These are phyloP conservation scores for Vanrija sp. DNA, from an alignment of 1,284 basidiomycete genomes.

Conservation along the genomic window DNA sequence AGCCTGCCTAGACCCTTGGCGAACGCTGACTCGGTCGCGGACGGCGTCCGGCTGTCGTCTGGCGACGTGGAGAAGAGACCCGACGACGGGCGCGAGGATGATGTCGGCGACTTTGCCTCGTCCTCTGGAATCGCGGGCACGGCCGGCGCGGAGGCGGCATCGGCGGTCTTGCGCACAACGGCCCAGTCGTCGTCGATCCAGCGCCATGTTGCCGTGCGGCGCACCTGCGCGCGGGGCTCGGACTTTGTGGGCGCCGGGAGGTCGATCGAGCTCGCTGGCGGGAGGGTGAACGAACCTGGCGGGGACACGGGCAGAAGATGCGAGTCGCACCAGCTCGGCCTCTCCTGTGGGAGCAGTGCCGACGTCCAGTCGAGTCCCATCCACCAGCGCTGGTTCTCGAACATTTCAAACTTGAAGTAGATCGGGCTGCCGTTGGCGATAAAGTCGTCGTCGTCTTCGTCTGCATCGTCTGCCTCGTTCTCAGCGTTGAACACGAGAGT, in stretches of 20 bases:
- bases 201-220: slow-evolving; percentile 70
- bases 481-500: slow-evolving; percentile 24
- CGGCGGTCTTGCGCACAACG: slow-evolving; percentile 46
- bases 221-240: slow-evolving; percentile 51
- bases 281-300: slow-evolving; percentile 47
- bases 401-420: slow-evolving; percentile 79
- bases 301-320: slow-evolving; percentile 56
- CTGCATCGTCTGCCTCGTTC: not conserved
- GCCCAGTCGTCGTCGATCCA: slow-evolving; percentile 88
- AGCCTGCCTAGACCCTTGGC: slow-evolving; percentile 48
- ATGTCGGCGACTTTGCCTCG: not conserved
- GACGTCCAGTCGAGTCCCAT: slow-evolving; percentile 76
- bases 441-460: slow-evolving; percentile 22
- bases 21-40: slow-evolving; percentile 49
- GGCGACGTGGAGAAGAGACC: slow-evolving; percentile 15
- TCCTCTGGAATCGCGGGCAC: not conserved
- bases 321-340: slow-evolving; percentile 71
- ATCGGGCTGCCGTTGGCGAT: slow-evolving; percentile 43
- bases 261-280: slow-evolving; percentile 52
- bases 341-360: slow-evolving; percentile 81
- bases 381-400: slow-evolving; percentile 92
- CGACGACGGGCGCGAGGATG: slow-evolving; percentile 15
- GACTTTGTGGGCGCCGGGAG: slow-evolving; percentile 37
- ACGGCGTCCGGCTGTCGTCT: slow-evolving; percentile 24
- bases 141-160: not conserved